Conservation (phyloP, 257 asterid species). For the Solanum ossicruentum region DNA sequence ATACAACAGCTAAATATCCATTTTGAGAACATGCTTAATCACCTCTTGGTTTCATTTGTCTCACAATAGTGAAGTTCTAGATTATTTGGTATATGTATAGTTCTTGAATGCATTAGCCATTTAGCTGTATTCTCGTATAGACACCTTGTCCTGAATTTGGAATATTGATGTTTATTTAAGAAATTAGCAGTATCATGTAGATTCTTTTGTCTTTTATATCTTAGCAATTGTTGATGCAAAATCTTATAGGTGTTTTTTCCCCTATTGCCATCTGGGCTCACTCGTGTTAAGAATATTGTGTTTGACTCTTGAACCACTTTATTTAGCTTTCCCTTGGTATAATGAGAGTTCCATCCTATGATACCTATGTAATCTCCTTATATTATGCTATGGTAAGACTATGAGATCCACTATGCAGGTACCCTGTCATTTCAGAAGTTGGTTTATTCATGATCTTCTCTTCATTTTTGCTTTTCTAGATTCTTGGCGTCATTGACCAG, state of each 20-base stretch:
- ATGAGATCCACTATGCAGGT: neutral
- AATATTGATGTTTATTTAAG: neutral
- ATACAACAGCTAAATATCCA: neutral
- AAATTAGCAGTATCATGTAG: neutral
- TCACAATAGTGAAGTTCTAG: neutral
- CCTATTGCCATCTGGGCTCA: neutral
- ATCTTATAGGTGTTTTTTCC: neutral
- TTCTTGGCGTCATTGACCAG: conserved; percentile 91
- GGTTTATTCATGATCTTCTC: neutral
- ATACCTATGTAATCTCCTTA: neutral
- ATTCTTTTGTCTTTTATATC: neutral
- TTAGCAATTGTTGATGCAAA: neutral
- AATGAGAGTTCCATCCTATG: neutral
- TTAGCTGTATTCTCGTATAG: neutral
- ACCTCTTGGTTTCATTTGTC: neutral
- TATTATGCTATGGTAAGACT: neutral
- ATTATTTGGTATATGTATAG: neutral
- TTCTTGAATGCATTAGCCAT: neutral
- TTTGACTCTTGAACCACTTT: neutral
- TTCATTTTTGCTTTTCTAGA: conserved; percentile 20
- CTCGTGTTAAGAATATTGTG: neutral
- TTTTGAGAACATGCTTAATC: neutral
- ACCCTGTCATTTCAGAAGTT: neutral
- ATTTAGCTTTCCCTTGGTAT: neutral
- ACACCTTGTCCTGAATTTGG: neutral